phyloP scores from a whole-genome alignment of 2,329 filamentous ascomycete genomes.

The Xylariaceae sp. region DNA sequence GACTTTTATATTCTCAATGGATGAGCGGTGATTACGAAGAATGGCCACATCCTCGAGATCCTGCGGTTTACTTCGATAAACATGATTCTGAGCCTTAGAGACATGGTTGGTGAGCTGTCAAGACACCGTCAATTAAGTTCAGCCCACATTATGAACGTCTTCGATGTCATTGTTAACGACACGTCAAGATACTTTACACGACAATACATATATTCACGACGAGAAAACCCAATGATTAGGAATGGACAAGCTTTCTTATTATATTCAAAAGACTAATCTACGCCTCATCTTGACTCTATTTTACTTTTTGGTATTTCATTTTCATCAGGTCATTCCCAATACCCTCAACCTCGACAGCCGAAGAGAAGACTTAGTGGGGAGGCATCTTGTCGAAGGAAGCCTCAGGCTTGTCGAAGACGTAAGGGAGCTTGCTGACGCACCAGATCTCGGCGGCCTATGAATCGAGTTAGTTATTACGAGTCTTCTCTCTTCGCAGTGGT shows the following conservation, averaged over 20 bases:
- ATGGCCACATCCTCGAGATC: not conserved
- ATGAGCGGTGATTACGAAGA: not conserved
- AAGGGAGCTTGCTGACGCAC: conserved; percentile 65
- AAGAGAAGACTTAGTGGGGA: conserved; percentile 15
- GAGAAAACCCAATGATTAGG: not conserved
- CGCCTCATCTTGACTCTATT: conserved; percentile 9
- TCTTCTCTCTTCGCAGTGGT: not conserved
- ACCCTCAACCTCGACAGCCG: not conserved
- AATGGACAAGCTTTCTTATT: conserved; percentile 13
- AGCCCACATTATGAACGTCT: not conserved
- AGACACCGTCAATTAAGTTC: not conserved
- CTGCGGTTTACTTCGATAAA: not conserved
- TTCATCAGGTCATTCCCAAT: conserved; percentile 8
- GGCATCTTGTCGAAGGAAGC: conserved; percentile 64
- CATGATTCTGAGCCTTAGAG: not conserved
- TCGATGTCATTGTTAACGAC: not conserved
- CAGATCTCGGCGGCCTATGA: conserved; percentile 63
- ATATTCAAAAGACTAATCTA: conserved; percentile 13
- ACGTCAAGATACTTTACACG: not conserved
- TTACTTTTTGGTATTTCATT: conserved; percentile 9
- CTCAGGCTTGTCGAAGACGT: conserved; percentile 62
- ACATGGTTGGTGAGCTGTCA: not conserved
- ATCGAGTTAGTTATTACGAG: conserved; percentile 5
- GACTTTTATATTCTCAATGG: not conserved
- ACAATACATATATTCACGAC: not conserved